Conservation (phyloP, 2,329 filamentous ascomycete species). For the Fusarium pseudoanthophilum region DNA sequence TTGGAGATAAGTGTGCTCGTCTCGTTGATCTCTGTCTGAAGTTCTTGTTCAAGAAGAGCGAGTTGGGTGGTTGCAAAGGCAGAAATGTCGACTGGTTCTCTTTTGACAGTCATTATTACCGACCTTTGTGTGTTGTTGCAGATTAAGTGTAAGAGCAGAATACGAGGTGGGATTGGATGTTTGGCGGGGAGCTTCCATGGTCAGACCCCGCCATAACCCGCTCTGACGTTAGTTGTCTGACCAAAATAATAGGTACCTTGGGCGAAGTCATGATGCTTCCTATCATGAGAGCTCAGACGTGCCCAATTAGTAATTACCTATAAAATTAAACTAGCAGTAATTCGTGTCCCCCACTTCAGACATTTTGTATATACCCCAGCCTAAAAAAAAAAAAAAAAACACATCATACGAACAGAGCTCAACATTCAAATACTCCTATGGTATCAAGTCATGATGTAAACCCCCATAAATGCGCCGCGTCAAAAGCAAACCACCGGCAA, state of each 20-base stretch:
- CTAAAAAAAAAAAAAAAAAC: not conserved
- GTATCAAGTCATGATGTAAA: constrained; percentile 34
- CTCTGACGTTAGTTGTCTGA: constrained; percentile 25
- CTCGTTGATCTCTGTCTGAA: constrained; percentile 77
- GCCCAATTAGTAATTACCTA: too few relatives aligned
- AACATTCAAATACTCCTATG: constrained; percentile 2
- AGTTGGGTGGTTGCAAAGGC: constrained; percentile 78
- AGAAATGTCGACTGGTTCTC: constrained; percentile 67
- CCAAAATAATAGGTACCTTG: too few relatives aligned
- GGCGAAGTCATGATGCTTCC: constrained; percentile 7
- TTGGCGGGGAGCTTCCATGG: constrained; percentile 14
- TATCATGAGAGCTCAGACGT: constrained; percentile 9
- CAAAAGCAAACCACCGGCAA: not conserved
- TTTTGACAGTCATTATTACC: constrained; percentile 49
- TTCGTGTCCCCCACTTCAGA: not conserved
- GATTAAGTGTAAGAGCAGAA: constrained; percentile 19
- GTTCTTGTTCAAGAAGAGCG: constrained; percentile 75
- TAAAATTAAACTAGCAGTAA: not conserved
- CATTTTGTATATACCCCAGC: not conserved
- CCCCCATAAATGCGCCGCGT: constrained; percentile 13
- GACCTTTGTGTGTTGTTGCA: not conserved
- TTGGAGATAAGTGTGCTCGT: constrained; percentile 74
- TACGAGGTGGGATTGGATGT: constrained; percentile 25
- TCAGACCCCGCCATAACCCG: constrained; percentile 37
- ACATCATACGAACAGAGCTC: not conserved